Conservation (phyloP, 192 early-diverging fungal genomes). For the Coemansia sp. region DNA sequence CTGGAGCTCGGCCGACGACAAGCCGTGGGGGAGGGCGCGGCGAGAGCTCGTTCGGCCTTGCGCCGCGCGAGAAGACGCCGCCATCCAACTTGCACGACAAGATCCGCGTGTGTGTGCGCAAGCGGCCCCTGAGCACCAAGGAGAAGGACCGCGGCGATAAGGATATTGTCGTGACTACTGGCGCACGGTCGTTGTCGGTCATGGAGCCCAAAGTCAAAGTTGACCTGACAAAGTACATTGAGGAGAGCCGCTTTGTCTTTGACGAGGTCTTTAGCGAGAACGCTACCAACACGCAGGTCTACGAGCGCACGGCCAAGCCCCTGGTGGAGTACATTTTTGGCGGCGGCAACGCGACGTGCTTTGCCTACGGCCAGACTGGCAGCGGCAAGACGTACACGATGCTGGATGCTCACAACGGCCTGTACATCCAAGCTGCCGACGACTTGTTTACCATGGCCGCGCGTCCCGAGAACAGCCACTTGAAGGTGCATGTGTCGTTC, state of each 20-base stretch:
- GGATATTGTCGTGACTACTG: constrained; percentile 75
- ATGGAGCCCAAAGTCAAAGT: constrained; percentile 98
- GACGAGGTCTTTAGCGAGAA: constrained; percentile 95
- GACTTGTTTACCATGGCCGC: constrained; percentile 86
- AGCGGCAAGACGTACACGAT: constrained; percentile 98
- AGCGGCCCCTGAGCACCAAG: constrained; percentile 89
- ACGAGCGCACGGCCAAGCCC: constrained; percentile 89
- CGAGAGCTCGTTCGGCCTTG: constrained; percentile 17
- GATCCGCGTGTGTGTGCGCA: constrained; percentile 97
- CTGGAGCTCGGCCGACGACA: constrained; percentile 20
- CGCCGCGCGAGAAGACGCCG: constrained; percentile 16
- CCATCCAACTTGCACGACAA: constrained; percentile 63
- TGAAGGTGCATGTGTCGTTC: constrained; percentile 85
- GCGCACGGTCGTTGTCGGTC: constrained; percentile 75
- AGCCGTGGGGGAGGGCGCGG: constrained; percentile 20
- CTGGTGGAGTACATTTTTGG: constrained; percentile 92
- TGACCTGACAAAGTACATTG: constrained; percentile 94
- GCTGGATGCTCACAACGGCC: constrained; percentile 84
- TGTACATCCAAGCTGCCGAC: constrained; percentile 90
- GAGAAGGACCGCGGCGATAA: constrained; percentile 80
- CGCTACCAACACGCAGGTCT: constrained; percentile 82
- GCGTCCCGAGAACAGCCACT: constrained; percentile 69
- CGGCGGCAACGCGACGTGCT: constrained; percentile 97
- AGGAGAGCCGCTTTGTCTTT: constrained; percentile 93
- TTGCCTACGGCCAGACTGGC: constrained; percentile 97